Evolutionary conservation across 306 rosid species (phyloP).

Genomic region (Spatholobus suberectus): DNA sequence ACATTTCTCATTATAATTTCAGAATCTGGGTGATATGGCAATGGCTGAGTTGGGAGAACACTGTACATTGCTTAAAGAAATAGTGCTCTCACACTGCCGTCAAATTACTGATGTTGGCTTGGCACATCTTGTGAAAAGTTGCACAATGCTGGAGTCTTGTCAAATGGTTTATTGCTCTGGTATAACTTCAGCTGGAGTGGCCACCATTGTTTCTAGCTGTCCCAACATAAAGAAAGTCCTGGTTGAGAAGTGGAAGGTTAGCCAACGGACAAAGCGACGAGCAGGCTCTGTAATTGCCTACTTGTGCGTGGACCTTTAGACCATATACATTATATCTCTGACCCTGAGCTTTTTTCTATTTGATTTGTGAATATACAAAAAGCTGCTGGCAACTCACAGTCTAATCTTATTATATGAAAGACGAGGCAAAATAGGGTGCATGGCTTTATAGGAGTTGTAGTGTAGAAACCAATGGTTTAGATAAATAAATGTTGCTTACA

Average conservation of each 20-base stretch:
- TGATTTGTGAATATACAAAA: not conserved
- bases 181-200: slow-evolving; percentile 71
- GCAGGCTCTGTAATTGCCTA: slow-evolving; percentile 78
- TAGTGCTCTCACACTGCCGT: slow-evolving; percentile 77
- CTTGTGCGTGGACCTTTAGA: slow-evolving; percentile 71
- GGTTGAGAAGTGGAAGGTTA: slow-evolving; percentile 87
- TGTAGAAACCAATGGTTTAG: not conserved
- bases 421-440: slow-evolving; percentile 11
- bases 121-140: slow-evolving; percentile 65
- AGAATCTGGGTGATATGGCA: slow-evolving; percentile 84
- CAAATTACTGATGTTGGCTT: slow-evolving; percentile 76
- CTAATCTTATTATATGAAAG: not conserved
- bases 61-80: slow-evolving; percentile 69
- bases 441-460: not conserved
- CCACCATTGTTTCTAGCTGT: slow-evolving; percentile 76
- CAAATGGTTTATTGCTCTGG: slow-evolving; percentile 83
- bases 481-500: not conserved
- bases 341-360: not conserved
- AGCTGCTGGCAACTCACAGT: slow-evolving; percentile 15
- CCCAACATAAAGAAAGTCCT: slow-evolving; percentile 75
- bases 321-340: slow-evolving; percentile 10
- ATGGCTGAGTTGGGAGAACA: slow-evolving; percentile 79
- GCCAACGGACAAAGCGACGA: slow-evolving; percentile 72
- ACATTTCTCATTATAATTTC: slow-evolving; percentile 21
- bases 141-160: slow-evolving; percentile 71